Evolutionary conservation across 805 yeast species (phyloP).

Genomic region (Candida hispaniensis): DNA sequence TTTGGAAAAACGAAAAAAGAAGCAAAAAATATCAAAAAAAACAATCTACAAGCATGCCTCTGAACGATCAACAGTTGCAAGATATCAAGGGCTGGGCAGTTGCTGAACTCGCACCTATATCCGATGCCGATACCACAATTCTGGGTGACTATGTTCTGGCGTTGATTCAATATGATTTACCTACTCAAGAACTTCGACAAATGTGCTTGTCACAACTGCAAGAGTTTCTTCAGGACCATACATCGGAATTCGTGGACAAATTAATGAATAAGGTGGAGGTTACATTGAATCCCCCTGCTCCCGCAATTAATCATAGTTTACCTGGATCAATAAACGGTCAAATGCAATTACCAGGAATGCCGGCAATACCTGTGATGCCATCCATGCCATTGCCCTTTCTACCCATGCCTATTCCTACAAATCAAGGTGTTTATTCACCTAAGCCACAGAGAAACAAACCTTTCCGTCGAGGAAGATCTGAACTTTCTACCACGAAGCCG

Average conservation of each 20-base stretch:
- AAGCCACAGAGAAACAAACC: slow-evolving; percentile 14
- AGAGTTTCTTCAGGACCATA: slow-evolving; percentile 32
- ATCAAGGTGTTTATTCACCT: slow-evolving; percentile 22
- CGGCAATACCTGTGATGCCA: no score
- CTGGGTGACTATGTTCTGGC: slow-evolving; percentile 38
- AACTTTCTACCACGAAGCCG: slow-evolving; percentile 20
- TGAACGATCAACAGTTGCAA: slow-evolving; percentile 15
- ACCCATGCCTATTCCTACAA: slow-evolving; percentile 19
- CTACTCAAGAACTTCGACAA: slow-evolving; percentile 29
- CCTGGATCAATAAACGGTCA: background rate
- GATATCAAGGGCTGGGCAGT: slow-evolving; percentile 24
- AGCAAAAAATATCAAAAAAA: no score
- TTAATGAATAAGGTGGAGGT: slow-evolving; percentile 29
- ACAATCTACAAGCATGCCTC: slow-evolving; percentile 18
- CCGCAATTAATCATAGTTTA: no score
- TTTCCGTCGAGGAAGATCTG: slow-evolving; percentile 15
- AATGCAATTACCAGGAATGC: no score
- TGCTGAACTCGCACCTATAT: slow-evolving; percentile 17
- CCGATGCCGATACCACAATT: slow-evolving; percentile 36
- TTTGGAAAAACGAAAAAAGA: no score
- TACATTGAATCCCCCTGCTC: slow-evolving; percentile 8
- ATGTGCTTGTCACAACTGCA: slow-evolving; percentile 30
- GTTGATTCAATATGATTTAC: slow-evolving; percentile 31
- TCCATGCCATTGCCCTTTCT: slow-evolving; percentile 16
- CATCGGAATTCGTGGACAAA: slow-evolving; percentile 28